Evolutionary conservation across 1,139 yeast genomes (phyloP).

Genomic region (Blastobotrys aristatus): DNA sequence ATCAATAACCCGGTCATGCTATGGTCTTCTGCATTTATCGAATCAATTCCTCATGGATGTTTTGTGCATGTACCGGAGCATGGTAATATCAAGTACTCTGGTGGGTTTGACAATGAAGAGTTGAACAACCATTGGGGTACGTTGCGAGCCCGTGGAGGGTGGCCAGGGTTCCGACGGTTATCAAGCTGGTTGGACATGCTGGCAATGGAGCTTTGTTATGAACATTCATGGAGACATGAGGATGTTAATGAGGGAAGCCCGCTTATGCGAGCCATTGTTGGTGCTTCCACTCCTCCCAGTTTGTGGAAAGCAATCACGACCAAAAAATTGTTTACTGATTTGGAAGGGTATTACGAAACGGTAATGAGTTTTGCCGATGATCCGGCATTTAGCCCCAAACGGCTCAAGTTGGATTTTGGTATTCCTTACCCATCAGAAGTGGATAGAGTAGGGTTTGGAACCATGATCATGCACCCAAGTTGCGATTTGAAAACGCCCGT

Average conservation of each 20-base stretch:
- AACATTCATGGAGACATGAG: constrained; percentile 1
- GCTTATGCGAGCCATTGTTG: constrained; percentile 4
- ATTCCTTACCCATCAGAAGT: constrained; percentile 12
- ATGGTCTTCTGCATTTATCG: background rate
- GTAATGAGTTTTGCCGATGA: background rate
- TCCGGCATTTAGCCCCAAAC: background rate
- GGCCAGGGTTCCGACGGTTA: constrained; percentile 13
- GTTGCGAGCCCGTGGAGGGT: constrained; percentile 12
- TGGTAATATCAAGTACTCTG: no score
- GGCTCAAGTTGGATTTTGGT: constrained; percentile 7
- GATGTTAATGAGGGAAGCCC: background rate
- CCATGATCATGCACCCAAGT: constrained; percentile 3
- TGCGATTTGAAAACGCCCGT: background rate
- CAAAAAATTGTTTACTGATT: background rate
- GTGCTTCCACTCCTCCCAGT: constrained; percentile 11
- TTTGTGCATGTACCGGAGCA: background rate
- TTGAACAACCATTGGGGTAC: constrained; percentile 8
- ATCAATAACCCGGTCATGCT: constrained; percentile 6
- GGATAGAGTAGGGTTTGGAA: constrained; percentile 12
- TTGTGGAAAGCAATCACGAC: constrained; percentile 8
- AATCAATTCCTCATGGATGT: background rate
- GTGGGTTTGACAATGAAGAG: background rate
- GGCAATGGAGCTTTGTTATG: constrained; percentile 9
- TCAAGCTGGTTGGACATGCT: constrained; percentile 11
- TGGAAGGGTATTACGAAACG: constrained; percentile 5